phyloP scores from a whole-genome alignment of 2,329 filamentous ascomycete species.

The Xylariaceae sp. region DNA sequence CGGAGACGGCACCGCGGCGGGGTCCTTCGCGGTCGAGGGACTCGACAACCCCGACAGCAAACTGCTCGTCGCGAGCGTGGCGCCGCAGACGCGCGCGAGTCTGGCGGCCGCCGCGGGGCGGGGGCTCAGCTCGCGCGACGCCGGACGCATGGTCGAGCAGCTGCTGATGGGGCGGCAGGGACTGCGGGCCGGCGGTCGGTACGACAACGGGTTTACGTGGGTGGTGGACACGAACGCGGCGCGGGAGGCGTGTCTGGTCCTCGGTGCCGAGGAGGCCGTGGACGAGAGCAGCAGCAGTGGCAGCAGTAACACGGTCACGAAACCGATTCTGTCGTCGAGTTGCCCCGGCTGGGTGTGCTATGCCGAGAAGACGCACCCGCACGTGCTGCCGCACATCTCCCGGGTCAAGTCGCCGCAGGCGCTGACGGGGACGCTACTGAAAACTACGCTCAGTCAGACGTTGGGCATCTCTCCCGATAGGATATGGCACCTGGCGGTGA shows the following conservation, averaged over 20 bases:
- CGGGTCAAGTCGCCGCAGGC: slow-evolving; percentile 93
- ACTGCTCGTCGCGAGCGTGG: slow-evolving; percentile 89
- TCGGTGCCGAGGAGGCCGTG: slow-evolving; percentile 73
- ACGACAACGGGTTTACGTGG: slow-evolving; percentile 82
- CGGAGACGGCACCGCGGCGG: slow-evolving; percentile 2
- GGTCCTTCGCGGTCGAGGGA: slow-evolving; percentile 47
- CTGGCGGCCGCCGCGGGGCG: slow-evolving; percentile 81
- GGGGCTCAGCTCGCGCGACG: slow-evolving; percentile 70
- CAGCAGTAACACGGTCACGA: slow-evolving; percentile 27
- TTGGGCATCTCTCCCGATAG: slow-evolving; percentile 73
- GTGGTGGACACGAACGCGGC: slow-evolving; percentile 87
- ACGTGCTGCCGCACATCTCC: slow-evolving; percentile 89
- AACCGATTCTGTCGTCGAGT: slow-evolving; percentile 80
- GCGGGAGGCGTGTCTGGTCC: slow-evolving; percentile 79
- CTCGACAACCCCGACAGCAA: slow-evolving; percentile 64
- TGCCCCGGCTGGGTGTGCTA: slow-evolving; percentile 99
- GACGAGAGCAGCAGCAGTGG: slow-evolving; percentile 35
- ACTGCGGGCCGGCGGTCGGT: slow-evolving; percentile 68
- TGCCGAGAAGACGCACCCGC: slow-evolving; percentile 95
- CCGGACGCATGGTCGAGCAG: slow-evolving; percentile 80
- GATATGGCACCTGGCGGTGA: slow-evolving; percentile 94
- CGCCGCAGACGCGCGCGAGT: slow-evolving; percentile 87
- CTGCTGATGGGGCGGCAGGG: slow-evolving; percentile 73
- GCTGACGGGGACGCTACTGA: slow-evolving; percentile 84
- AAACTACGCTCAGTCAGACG: slow-evolving; percentile 76